These are phyloP conservation scores for Debaryomyces maramus DNA, from an alignment of 805 yeast genomes.

Conservation along the genomic window DNA sequence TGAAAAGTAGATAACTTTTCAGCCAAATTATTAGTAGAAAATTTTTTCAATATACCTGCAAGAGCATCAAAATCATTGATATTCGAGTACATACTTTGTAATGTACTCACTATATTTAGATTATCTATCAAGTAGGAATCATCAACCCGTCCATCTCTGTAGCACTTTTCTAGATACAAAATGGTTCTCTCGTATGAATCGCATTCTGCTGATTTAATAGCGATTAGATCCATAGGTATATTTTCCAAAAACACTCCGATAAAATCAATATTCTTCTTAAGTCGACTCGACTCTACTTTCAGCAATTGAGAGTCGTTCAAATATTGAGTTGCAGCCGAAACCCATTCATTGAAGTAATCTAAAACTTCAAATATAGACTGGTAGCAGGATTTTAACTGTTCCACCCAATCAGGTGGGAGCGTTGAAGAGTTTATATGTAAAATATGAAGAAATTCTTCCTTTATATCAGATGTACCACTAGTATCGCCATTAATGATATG, in stretches of 20 bases:
- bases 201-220: slow-evolving; percentile 77
- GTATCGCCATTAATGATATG: slow-evolving; percentile 51
- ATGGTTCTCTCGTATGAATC: slow-evolving; percentile 86
- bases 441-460: slow-evolving; percentile 59
- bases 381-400: slow-evolving; percentile 62
- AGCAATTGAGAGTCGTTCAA: slow-evolving; percentile 23
- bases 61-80: slow-evolving; percentile 88
- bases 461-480: slow-evolving; percentile 44
- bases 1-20: slow-evolving; percentile 81
- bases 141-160: slow-evolving; percentile 37
- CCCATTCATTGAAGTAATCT: slow-evolving; percentile 85
- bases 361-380: slow-evolving; percentile 74
- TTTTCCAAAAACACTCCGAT: slow-evolving; percentile 50
- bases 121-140: slow-evolving; percentile 29
- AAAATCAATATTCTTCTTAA: slow-evolving; percentile 26
- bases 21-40: slow-evolving; percentile 66
- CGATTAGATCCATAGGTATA: slow-evolving; percentile 70
- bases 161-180: slow-evolving; percentile 77
- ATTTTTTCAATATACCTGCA: slow-evolving; percentile 77
- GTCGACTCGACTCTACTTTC: slow-evolving; percentile 16
- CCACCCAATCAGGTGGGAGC: slow-evolving; percentile 53
- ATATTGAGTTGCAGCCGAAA: slow-evolving; percentile 37
- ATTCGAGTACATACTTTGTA: slow-evolving; percentile 82
- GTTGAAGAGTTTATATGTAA: slow-evolving; percentile 48
- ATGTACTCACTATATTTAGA: slow-evolving; percentile 43